Conservation (phyloP, 2,329 filamentous ascomycete species). For the Microdochium bolleyi region DNA sequence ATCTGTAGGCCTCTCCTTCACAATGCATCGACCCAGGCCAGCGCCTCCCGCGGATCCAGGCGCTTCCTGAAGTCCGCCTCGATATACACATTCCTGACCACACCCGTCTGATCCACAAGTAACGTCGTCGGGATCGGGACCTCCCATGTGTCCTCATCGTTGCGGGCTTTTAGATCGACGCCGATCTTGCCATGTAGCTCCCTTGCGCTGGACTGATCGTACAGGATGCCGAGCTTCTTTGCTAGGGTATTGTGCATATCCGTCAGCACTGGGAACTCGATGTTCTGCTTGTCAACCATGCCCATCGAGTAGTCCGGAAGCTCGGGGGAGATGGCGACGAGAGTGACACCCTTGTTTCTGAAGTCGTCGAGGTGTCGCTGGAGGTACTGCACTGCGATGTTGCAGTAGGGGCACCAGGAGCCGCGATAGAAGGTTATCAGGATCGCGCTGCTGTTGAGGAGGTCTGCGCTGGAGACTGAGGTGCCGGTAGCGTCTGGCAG, state of each 20-base stretch:
- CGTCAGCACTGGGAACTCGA: conserved; percentile 30
- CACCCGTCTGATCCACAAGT: conserved; percentile 19
- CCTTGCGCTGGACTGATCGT: conserved; percentile 2
- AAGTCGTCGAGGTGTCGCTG: conserved; percentile 26
- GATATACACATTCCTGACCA: conserved; percentile 21
- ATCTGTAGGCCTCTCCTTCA: no score
- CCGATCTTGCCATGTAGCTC: conserved; percentile 18
- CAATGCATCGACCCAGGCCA: conserved; percentile 24
- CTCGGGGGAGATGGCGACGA: conserved; percentile 33
- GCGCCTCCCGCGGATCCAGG: conserved; percentile 22
- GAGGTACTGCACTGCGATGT: conserved; percentile 25
- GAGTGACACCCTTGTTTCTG: conserved; percentile 25
- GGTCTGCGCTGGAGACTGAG: conserved; percentile 18
- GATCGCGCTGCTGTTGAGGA: conserved; percentile 22
- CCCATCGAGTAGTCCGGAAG: conserved; percentile 27
- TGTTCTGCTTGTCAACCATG: conserved; percentile 27
- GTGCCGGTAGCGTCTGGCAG: conserved; percentile 25
- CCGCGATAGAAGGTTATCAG: conserved; percentile 38
- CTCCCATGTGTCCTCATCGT: conserved; percentile 27
- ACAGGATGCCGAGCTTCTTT: conserved; percentile 26
- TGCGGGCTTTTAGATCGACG: conserved; percentile 18
- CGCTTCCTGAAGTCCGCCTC: conserved; percentile 28
- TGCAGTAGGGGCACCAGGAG: conserved; percentile 37
- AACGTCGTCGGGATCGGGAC: conserved; percentile 30
- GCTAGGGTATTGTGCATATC: conserved; percentile 22